Conservation (phyloP, 257 asterid species). For the Forsythia suspensa region DNA sequence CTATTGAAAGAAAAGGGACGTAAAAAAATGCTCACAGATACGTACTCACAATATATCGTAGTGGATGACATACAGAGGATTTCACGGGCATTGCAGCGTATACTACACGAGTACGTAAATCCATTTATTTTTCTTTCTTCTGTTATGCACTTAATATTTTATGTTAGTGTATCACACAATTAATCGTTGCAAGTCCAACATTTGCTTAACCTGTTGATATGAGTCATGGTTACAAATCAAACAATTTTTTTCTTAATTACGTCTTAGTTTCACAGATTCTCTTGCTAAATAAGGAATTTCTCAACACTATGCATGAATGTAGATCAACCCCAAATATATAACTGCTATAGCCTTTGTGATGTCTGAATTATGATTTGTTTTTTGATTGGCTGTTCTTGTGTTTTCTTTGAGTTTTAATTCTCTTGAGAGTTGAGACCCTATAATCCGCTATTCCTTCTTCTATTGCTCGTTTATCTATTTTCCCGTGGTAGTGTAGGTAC, state of each 20-base stretch:
- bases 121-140: slow-evolving; percentile 2
- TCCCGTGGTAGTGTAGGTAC: slow-evolving; percentile 43
- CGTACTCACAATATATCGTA: slow-evolving; percentile 35
- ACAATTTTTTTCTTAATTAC: background rate
- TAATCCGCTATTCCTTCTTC: background rate
- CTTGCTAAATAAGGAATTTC: background rate
- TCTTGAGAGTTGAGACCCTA: background rate
- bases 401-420: background rate
- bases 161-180: background rate
- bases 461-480: background rate
- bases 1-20: slow-evolving; percentile 32
- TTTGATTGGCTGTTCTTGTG: background rate
- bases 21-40: slow-evolving; percentile 25
- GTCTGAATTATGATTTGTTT: background rate
- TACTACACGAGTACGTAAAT: slow-evolving; percentile 64
- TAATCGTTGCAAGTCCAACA: slow-evolving; percentile 11
- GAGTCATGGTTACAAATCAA: background rate
- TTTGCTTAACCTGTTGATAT: slow-evolving; percentile 3
- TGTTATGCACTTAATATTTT: background rate
- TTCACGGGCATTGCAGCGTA: slow-evolving; percentile 51
- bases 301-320: background rate
- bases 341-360: background rate
- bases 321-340: background rate
- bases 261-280: background rate
- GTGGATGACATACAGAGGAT: slow-evolving; percentile 46